Base-by-base conservation (phyloP, 2,329 filamentous ascomycete species). In the Alternaria burnsii region DNA sequence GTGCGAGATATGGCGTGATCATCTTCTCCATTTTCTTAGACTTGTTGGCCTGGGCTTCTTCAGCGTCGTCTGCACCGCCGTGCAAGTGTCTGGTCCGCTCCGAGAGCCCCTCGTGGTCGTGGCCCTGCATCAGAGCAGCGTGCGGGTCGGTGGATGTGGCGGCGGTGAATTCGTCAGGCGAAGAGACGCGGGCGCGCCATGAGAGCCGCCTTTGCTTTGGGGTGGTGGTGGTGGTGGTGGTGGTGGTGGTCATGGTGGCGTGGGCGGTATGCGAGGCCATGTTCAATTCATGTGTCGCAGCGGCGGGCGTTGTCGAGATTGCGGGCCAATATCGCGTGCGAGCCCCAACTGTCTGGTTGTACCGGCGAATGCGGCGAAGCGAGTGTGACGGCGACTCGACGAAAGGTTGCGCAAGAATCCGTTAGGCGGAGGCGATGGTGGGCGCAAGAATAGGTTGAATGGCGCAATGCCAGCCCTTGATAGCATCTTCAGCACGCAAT, bases 1-100 rank as follows among this genome's bases (percentile, higher is more conserved):
- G 91, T 68, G 91, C 89, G 55, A 98, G 87, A 76, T 97, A 98
- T 2, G 94, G 94, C 36, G 90, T 91, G 65, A 97, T 89, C 58
- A 91, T 92, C 80, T 92, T 88, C 71, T 88, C 87, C 65, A 91
- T 90, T 57, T 93, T 85, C 67, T 89, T 89, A 30, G 83, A 82
- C 46, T 73, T 76, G 46, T 57, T 61, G 36, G 70, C 67, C 28
- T 66, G 64, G 47, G 69, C 69, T 53, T 77, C 71, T 53, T 77
- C 71, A 22, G 64, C 55, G 14, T 74, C 70, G 36, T 69, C 69
- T 32, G 55, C 38, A 55, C 40, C 63, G 59, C 69, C 67, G 41
- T 68, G 66, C 47, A 68, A 58, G 52, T 78, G 76, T 62, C 76
- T 64, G n/a, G 65, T 68, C 36, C 76, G 76, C 51, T 66, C 69